Evolutionary conservation across 345 rosid genomes (phyloP).

Genomic region (Syzygium jambos): DNA sequence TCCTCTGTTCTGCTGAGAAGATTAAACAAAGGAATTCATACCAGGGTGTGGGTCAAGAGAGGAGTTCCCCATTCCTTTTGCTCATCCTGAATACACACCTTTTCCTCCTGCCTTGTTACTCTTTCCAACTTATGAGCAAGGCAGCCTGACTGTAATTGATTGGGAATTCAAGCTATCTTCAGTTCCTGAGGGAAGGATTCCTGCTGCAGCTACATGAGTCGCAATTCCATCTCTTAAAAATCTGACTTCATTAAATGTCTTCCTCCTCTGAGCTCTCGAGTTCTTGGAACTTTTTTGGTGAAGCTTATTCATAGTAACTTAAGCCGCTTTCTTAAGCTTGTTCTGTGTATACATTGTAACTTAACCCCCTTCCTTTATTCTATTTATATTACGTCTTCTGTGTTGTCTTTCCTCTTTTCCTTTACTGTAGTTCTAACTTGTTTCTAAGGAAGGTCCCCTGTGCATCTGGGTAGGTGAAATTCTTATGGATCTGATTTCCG

Average conservation of each 20-base stretch:
- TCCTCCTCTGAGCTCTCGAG: not conserved
- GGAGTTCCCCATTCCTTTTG: not conserved
- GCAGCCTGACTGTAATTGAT: not conserved
- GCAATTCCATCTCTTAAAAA: not conserved
- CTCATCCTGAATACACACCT: not conserved
- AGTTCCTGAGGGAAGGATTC: not conserved
- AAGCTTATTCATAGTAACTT: not conserved
- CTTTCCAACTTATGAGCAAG: not conserved
- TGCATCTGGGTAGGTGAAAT: not conserved
- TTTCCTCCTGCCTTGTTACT: not conserved
- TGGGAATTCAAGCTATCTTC: not conserved
- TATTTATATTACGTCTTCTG: not conserved
- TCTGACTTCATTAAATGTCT: not conserved
- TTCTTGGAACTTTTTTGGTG: not conserved
- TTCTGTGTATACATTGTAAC: not conserved
- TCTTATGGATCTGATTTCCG: not conserved
- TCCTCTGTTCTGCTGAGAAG: not conserved
- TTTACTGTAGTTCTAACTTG: not conserved
- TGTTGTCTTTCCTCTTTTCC: not conserved
- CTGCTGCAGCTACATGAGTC: not conserved
- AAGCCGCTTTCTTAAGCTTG: not conserved
- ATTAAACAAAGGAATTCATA: not conserved
- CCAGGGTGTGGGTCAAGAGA: not conserved
- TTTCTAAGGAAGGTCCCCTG: not conserved
- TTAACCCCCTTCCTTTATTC: not conserved